These are phyloP conservation scores for Acacia concinna DNA, from an alignment of 331 rosid genomes.

Conservation along the genomic window DNA sequence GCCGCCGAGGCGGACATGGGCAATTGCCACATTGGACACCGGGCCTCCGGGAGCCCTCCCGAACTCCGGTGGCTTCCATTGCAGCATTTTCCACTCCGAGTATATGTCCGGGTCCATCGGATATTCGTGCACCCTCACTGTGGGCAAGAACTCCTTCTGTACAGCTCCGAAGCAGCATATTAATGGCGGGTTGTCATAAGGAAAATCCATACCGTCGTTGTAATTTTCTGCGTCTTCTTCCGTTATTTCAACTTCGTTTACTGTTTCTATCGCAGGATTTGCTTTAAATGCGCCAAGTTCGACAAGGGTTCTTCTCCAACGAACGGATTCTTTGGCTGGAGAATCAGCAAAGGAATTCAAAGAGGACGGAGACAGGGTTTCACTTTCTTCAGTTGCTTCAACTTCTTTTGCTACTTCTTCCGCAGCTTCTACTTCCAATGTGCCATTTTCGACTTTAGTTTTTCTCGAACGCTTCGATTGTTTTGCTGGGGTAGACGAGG, in stretches of 20 bases:
- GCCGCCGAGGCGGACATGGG: conserved; percentile 86
- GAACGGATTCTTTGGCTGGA: conserved; percentile 41
- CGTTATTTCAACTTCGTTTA: neutral
- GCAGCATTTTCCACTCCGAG: conserved; percentile 93
- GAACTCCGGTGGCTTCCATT: conserved; percentile 96
- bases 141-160: conserved; percentile 75
- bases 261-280: conserved; percentile 9
- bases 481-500: conserved; percentile 33
- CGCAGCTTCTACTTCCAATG: conserved; percentile 16
- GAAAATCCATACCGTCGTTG: conserved; percentile 68
- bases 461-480: conserved; percentile 44
- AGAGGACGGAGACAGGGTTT: conserved; percentile 19
- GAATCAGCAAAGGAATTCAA: conserved; percentile 4
- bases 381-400: conserved; percentile 15
- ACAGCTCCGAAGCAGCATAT: conserved; percentile 89
- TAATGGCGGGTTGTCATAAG: conserved; percentile 72
- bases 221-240: conserved; percentile 46
- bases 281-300: conserved; percentile 38
- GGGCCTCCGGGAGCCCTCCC: conserved; percentile 82
- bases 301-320: conserved; percentile 32
- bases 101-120: conserved; percentile 83
- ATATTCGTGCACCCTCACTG: conserved; percentile 71
- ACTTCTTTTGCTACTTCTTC: neutral
- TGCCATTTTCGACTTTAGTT: conserved; percentile 40
- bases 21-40: conserved; percentile 78